Evolutionary conservation across 495 filamentous ascomycete genomes (phyloP).

Genomic region (Copromyces sp.): DNA sequence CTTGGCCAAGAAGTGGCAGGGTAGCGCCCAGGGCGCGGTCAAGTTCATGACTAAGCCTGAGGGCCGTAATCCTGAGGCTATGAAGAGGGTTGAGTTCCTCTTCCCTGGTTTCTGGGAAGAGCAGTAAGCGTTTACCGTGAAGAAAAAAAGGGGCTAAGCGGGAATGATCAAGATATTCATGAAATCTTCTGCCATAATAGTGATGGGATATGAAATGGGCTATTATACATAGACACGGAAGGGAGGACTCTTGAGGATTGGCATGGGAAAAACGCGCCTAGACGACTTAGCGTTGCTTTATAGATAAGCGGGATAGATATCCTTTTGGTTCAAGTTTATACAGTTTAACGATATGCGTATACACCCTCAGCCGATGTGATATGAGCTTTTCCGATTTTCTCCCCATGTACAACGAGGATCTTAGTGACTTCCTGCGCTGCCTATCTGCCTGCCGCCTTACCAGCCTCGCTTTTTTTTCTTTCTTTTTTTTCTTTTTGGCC

Average conservation of each 20-base stretch:
- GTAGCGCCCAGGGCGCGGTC: slow-evolving; percentile 50
- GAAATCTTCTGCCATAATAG: not conserved
- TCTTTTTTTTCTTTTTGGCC: too few species aligned
- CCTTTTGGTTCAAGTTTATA: not conserved
- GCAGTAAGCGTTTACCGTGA: slow-evolving; percentile 3
- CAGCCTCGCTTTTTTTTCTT: too few species aligned
- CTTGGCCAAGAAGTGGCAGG: slow-evolving; percentile 63
- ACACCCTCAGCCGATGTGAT: not conserved
- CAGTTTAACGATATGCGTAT: not conserved
- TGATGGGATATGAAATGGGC: not conserved
- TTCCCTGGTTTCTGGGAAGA: slow-evolving; percentile 53
- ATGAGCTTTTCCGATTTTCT: not conserved
- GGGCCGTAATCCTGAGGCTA: slow-evolving; percentile 50
- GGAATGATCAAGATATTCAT: not conserved
- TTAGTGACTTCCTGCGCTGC: not conserved
- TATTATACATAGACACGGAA: not conserved
- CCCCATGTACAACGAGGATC: not conserved
- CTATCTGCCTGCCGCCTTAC: too few species aligned
- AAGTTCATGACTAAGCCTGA: slow-evolving; percentile 64
- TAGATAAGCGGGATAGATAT: not conserved
- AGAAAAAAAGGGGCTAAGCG: not conserved
- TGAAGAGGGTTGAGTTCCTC: slow-evolving; percentile 64
- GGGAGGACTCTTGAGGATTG: not conserved
- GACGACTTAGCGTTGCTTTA: not conserved
- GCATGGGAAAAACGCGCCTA: not conserved